phyloP scores from a whole-genome alignment of 768 basidiomycete genomes.

The Rubroboletus pulcherrimus region DNA sequence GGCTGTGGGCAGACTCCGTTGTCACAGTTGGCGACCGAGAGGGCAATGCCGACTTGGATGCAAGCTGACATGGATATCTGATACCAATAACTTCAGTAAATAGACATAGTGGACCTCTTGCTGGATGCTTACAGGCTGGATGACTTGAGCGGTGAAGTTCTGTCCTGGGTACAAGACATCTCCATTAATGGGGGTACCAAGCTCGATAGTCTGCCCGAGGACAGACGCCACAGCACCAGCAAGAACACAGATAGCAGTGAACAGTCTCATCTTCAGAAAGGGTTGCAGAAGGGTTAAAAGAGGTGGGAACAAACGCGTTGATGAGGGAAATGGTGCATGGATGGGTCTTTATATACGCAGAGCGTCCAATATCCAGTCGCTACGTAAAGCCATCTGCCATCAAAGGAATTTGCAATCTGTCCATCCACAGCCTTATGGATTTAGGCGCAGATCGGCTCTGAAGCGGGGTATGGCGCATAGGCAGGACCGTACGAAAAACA shows the following conservation, averaged over 20 bases:
- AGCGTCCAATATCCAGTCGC: neutral
- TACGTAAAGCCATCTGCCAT: neutral
- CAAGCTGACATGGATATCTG: slow-evolving; percentile 18
- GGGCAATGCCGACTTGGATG: slow-evolving; percentile 32
- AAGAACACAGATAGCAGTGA: slow-evolving; percentile 6
- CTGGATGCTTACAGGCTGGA: slow-evolving; percentile 18
- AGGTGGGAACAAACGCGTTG: neutral
- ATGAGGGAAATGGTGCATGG: neutral
- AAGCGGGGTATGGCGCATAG: neutral
- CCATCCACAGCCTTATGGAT: neutral
- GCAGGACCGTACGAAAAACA: too few species aligned
- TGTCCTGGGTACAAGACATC: slow-evolving; percentile 14
- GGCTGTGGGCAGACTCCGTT: slow-evolving; percentile 25
- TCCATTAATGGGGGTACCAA: slow-evolving; percentile 23
- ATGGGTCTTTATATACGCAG: slow-evolving; percentile 2
- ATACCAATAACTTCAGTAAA: neutral
- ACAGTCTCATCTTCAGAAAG: slow-evolving; percentile 15
- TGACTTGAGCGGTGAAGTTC: slow-evolving; percentile 18
- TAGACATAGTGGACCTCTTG: neutral
- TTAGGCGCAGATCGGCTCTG: neutral
- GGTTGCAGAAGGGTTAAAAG: neutral
- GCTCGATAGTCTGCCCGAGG: slow-evolving; percentile 27
- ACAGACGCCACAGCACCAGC: slow-evolving; percentile 4
- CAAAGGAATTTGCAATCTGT: too few species aligned
- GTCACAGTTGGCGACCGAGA: slow-evolving; percentile 19